These are phyloP conservation scores for Bolboschoenus planiculmis DNA, from an alignment of 176 grass and related monocot genomes.

Conservation along the genomic window DNA sequence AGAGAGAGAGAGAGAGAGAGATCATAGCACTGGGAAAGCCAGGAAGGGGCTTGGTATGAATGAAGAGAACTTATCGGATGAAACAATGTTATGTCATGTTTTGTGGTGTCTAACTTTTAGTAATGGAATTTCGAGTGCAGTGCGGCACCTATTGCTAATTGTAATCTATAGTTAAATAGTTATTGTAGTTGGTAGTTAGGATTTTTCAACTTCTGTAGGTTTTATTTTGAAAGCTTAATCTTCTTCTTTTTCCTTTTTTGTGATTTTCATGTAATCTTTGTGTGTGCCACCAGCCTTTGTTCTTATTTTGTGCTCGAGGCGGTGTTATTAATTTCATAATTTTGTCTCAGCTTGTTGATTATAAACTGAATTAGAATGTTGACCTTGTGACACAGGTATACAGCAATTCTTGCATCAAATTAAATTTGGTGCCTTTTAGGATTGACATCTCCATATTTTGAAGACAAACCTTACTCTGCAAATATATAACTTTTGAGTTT, in stretches of 20 bases:
- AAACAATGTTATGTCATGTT: not conserved
- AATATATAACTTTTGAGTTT: not conserved
- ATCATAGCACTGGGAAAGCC: not conserved
- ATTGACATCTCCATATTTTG: too few species aligned
- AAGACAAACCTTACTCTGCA: not conserved
- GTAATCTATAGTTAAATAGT: not conserved
- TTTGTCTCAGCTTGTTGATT: not conserved
- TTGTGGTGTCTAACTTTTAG: not conserved
- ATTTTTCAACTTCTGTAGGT: not conserved
- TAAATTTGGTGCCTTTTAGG: not conserved
- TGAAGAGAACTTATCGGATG: not conserved
- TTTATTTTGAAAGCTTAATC: not conserved
- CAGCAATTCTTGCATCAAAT: not conserved
- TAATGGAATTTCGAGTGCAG: not conserved
- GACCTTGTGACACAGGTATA: not conserved
- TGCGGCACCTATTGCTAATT: not conserved
- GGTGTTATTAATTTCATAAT: not conserved
- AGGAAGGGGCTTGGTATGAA: not conserved
- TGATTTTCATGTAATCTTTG: not conserved
- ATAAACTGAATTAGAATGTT: not conserved
- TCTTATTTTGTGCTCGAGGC: not conserved
- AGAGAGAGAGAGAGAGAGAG: too few species aligned
- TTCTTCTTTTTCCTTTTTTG: not conserved
- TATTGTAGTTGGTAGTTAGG: not conserved
- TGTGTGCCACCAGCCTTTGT: not conserved